Conservation (phyloP, 75 land plant genomes). For the Pseudotsuga menziesii region DNA sequence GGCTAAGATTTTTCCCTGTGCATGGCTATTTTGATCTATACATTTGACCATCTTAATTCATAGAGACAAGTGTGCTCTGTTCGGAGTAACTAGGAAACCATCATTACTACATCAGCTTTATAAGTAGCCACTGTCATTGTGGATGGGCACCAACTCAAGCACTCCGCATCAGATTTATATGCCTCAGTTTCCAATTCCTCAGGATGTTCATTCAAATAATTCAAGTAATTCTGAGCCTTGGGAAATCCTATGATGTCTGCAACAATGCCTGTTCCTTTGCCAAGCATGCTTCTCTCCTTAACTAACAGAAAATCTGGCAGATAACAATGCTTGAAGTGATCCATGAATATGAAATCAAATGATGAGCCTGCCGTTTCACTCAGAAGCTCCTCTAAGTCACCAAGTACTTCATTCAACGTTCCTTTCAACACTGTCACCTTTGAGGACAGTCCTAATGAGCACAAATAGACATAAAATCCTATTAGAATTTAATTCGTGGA, state of each 20-base stretch:
- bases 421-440: conserved; percentile 16
- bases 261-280: conserved; percentile 18
- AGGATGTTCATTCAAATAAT: neutral
- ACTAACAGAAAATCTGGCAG: conserved; percentile 20
- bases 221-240: conserved; percentile 9
- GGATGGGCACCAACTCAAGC: neutral
- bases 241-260: conserved; percentile 21
- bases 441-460: neutral
- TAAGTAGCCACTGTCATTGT: conserved; percentile 14
- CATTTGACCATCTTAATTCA: no score
- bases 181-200: conserved; percentile 3
- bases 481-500: neutral
- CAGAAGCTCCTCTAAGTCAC: conserved; percentile 9
- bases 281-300: conserved; percentile 9
- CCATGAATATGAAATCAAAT: conserved; percentile 22
- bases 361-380: neutral
- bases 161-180: conserved; percentile 7
- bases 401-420: conserved; percentile 1
- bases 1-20: no score
- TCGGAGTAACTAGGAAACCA: no score
- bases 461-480: no score
- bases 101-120: neutral
- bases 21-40: no score
- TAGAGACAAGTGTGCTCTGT: no score
- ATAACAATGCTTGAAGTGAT: conserved; percentile 22